A percentile compares a stretch with the other conserved stretches of the same genome.
Conservation (phyloP, 2,329 filamentous ascomycete species). For the Cordyceps farinosa region DNA sequence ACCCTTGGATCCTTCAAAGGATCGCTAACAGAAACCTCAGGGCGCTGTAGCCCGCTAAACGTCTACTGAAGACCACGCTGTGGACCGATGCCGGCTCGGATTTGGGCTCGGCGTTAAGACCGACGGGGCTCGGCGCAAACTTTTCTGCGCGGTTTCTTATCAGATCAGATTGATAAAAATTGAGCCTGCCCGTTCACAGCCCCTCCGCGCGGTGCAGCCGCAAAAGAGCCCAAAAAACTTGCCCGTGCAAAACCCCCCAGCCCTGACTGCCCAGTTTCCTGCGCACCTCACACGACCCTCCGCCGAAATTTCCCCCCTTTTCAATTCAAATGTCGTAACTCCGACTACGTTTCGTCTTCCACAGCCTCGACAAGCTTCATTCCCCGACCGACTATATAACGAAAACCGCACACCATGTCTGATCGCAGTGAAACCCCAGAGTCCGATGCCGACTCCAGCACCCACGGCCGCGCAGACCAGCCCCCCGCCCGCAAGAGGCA, state of each 20-base stretch:
- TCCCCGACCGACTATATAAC: background rate
- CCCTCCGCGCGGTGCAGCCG: constrained; percentile 22
- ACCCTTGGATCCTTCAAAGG: background rate
- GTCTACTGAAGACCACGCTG: background rate
- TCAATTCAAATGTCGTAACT: constrained; percentile 32
- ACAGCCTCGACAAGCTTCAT: constrained; percentile 15
- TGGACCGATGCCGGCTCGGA: constrained; percentile 18
- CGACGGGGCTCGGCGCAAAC: constrained; percentile 22
- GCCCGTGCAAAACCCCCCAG: constrained; percentile 11
- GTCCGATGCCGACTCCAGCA: constrained; percentile 31
- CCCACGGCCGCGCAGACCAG: constrained; percentile 31
- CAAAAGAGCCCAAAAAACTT: background rate
- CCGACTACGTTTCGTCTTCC: constrained; percentile 27
- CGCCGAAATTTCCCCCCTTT: background rate
- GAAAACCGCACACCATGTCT: constrained; percentile 24
- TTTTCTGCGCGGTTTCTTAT: constrained; percentile 30
- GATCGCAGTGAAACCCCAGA: constrained; percentile 40
- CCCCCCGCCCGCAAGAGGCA: constrained; percentile 52
- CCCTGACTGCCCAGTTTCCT: constrained; percentile 2
- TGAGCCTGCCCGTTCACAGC: constrained; percentile 23
- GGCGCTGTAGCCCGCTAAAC: background rate
- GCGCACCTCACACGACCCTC: background rate
- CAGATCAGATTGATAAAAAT: constrained; percentile 42
- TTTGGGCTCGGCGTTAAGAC: constrained; percentile 18
- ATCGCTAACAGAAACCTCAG: background rate